phyloP scores from a whole-genome alignment of 176 grass and related monocot genomes.

The Zoysia pacifica region DNA sequence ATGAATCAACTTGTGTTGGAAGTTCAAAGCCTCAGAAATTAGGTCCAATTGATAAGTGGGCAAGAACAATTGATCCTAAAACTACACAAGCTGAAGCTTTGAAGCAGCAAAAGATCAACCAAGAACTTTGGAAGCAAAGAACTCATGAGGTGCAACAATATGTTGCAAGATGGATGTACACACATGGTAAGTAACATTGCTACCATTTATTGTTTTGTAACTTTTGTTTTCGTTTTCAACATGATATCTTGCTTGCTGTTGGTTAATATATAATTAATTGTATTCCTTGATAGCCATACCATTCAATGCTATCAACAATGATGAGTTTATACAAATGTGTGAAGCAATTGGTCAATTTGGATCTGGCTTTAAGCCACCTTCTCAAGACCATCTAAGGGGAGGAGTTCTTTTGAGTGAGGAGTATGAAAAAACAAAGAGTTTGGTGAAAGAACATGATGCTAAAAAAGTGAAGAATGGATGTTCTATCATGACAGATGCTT shows the following conservation, averaged over 20 bases:
- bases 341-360: background rate
- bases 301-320: background rate
- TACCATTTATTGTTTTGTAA: too few species aligned
- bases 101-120: slow-evolving; percentile 1
- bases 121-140: background rate
- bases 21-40: too few species aligned
- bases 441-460: background rate
- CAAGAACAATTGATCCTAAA: background rate
- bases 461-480: slow-evolving; percentile 14
- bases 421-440: slow-evolving; percentile 7
- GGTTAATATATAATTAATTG: background rate
- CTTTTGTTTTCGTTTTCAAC: too few species aligned
- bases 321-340: slow-evolving; percentile 6
- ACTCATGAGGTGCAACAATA: too few species aligned
- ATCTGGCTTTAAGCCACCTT: background rate
- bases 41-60: too few species aligned
- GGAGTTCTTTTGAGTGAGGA: background rate
- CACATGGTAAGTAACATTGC: too few species aligned
- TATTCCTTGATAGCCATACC: background rate
- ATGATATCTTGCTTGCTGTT: too few species aligned
- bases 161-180: too few species aligned
- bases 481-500: slow-evolving; percentile 2
- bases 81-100: slow-evolving; percentile 2
- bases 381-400: background rate
- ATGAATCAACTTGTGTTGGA: too few species aligned